Percentiles rank a stretch among this genome's conserved stretches.
Conservation (phyloP, 768 basidiomycete genomes). For the Sistotremastrum suecicum region DNA sequence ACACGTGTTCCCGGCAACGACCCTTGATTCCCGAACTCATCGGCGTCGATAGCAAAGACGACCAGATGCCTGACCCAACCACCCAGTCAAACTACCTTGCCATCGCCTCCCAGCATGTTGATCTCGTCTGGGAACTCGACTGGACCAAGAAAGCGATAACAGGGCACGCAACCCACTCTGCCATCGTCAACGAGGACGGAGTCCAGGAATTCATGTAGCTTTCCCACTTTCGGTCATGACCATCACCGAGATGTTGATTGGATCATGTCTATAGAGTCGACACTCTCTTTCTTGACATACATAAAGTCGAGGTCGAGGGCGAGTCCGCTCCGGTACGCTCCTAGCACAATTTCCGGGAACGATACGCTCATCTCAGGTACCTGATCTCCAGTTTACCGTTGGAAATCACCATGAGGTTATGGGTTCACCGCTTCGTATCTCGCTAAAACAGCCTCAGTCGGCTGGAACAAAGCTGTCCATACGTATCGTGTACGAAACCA, state of each 20-base stretch:
- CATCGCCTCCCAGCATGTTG: conserved; percentile 50
- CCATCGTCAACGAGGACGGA: conserved; percentile 38
- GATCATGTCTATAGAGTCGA: conserved; percentile 41
- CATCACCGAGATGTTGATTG: background rate
- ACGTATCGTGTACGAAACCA: conserved; percentile 56
- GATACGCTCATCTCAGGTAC: background rate
- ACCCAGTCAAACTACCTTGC: conserved; percentile 71
- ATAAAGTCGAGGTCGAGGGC: conserved; percentile 38
- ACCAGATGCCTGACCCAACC: conserved; percentile 36
- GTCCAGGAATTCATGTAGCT: conserved; percentile 50
- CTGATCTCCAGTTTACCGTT: conserved; percentile 31
- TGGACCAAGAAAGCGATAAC: conserved; percentile 44
- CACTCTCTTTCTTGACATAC: conserved; percentile 52
- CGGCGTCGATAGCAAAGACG: background rate
- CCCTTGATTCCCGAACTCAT: too few relatives aligned
- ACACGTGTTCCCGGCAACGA: too few relatives aligned
- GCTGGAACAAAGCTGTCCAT: conserved; percentile 31
- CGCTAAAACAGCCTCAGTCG: conserved; percentile 29
- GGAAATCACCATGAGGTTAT: conserved; percentile 50
- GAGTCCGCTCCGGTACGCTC: conserved; percentile 29
- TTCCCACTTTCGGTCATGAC: background rate
- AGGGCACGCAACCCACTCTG: conserved; percentile 51
- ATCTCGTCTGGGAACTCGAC: conserved; percentile 70
- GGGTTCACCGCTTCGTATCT: conserved; percentile 61
- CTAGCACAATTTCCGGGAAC: background rate